phyloP scores from a whole-genome alignment of 169 alveolate species.

The Plasmodium vivax region DNA sequence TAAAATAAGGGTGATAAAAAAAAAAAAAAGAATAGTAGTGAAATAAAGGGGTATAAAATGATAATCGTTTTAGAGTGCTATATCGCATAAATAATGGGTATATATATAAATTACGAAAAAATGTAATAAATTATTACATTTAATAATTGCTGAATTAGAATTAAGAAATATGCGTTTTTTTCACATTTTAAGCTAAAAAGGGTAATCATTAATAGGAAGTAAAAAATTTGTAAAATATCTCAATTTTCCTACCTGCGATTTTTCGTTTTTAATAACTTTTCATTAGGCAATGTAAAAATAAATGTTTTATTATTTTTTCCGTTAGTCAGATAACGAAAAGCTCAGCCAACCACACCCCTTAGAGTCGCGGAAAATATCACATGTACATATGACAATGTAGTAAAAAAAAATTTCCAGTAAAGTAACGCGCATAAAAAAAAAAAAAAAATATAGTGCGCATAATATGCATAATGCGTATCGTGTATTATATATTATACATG shows the following conservation, averaged over 20 bases:
- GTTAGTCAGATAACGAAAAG: not conserved
- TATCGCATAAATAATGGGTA: not conserved
- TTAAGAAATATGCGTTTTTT: not conserved
- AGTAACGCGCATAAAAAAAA: not conserved
- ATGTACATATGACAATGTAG: not conserved
- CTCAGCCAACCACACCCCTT: not conserved
- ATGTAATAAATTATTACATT: too few relatives aligned
- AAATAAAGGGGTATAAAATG: not conserved
- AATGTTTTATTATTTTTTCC: not conserved
- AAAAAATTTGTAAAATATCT: not conserved
- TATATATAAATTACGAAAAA: too few relatives aligned
- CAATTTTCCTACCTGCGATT: not conserved
- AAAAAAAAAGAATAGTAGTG: not conserved
- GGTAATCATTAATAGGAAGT: not conserved
- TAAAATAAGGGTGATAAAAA: too few relatives aligned
- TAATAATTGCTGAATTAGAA: not conserved
- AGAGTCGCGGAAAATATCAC: not conserved
- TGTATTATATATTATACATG: too few relatives aligned
- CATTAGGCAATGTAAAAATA: not conserved
- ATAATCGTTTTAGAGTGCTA: not conserved
- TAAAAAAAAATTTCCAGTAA: not conserved
- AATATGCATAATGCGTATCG: too few relatives aligned
- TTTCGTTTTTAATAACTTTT: not conserved
- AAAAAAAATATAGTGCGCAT: not conserved
- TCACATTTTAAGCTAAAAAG: not conserved